Conservation (phyloP, 2,329 filamentous ascomycete species). For the Pseudogymnoascus sp. region DNA sequence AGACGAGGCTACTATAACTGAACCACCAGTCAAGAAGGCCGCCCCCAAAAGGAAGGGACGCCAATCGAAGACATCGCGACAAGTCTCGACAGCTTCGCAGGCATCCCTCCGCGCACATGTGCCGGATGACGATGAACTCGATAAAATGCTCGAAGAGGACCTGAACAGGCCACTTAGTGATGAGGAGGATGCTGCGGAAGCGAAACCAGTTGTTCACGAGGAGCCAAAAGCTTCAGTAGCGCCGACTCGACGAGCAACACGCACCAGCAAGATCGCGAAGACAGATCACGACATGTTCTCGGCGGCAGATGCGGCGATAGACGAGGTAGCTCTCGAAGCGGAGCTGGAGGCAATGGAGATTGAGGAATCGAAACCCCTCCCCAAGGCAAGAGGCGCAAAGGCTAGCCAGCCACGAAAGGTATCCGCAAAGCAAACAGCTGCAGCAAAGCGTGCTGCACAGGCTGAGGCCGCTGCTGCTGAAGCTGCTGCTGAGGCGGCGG, state of each 20-base stretch:
- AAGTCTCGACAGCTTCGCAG: slow-evolving; percentile 42
- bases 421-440: slow-evolving; percentile 24
- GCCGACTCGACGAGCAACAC: slow-evolving; percentile 13
- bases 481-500: slow-evolving; percentile 1
- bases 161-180: slow-evolving; percentile 49
- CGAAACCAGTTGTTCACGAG: slow-evolving; percentile 25
- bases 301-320: slow-evolving; percentile 18
- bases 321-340: slow-evolving; percentile 24
- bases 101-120: slow-evolving; percentile 36
- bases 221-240: neutral
- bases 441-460: slow-evolving; percentile 20
- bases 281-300: slow-evolving; percentile 21
- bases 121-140: slow-evolving; percentile 55
- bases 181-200: slow-evolving; percentile 35
- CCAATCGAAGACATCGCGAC: slow-evolving; percentile 36
- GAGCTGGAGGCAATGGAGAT: slow-evolving; percentile 24
- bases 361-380: slow-evolving; percentile 20
- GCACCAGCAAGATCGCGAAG: slow-evolving; percentile 15
- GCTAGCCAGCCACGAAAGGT: slow-evolving; percentile 23
- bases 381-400: slow-evolving; percentile 23
- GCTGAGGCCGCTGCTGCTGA: slow-evolving; percentile 13
- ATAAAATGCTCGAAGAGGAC: slow-evolving; percentile 56
- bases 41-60: slow-evolving; percentile 37
- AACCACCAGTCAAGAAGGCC: slow-evolving; percentile 31
- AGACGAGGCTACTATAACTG: slow-evolving; percentile 40